Evolutionary conservation across 345 rosid species (phyloP).

Genomic region (Streptanthus diversifolius): DNA sequence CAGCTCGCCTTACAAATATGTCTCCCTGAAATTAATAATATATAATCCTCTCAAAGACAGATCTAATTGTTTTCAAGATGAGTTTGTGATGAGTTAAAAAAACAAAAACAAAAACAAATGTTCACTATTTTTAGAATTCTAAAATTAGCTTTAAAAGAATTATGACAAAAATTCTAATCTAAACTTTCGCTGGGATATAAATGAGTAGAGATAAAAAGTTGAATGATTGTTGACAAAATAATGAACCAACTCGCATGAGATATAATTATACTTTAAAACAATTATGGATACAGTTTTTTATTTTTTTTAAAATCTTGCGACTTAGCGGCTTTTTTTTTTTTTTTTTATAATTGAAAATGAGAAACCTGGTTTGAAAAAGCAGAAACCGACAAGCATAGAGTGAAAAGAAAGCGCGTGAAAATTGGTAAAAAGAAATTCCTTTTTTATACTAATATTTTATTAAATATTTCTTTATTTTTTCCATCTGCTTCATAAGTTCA

Average conservation of each 20-base stretch:
- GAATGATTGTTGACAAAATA: background rate
- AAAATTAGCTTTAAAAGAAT: too few species aligned
- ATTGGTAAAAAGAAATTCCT: background rate
- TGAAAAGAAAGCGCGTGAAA: conserved; percentile 35
- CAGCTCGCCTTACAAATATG: background rate
- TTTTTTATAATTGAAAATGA: background rate
- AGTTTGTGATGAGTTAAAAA: too few species aligned
- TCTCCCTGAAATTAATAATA: background rate
- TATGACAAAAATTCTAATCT: too few species aligned
- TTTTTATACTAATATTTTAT: too few species aligned
- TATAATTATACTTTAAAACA: background rate
- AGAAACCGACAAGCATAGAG: conserved; percentile 33
- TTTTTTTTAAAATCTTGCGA: background rate
- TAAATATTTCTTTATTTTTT: background rate
- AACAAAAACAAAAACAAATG: too few species aligned
- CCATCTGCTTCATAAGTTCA: conserved; percentile 17
- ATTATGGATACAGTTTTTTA: background rate
- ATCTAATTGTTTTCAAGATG: background rate
- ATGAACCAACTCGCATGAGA: background rate
- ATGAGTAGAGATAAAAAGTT: background rate
- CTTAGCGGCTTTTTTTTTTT: conserved; percentile 1
- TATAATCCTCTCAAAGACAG: background rate
- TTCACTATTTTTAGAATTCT: too few species aligned
- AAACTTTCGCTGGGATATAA: too few species aligned
- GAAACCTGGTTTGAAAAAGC: conserved; percentile 24